phyloP scores from a whole-genome alignment of 352 stramenopile species.

The Stephanocyclus meneghinianus region DNA sequence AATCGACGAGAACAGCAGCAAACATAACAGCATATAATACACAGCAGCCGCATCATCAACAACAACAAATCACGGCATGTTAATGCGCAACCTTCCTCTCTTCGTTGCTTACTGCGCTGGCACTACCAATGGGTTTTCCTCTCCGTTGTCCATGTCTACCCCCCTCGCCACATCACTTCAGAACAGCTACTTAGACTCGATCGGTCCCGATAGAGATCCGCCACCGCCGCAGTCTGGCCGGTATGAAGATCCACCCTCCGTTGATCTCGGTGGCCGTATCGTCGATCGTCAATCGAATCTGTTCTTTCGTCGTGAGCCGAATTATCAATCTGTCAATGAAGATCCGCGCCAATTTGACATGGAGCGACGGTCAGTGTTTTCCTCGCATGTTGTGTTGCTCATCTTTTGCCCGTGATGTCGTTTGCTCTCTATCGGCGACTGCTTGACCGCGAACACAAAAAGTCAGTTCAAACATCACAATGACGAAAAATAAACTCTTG shows the following conservation, averaged over 20 bases:
- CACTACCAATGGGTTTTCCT: constrained; percentile 7
- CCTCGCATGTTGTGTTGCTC: neutral
- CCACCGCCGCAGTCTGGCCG: neutral
- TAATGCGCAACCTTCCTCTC: constrained; percentile 13
- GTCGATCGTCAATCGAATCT: constrained; percentile 40
- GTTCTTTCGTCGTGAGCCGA: neutral
- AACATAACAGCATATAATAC: too few relatives aligned
- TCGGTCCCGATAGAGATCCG: constrained; percentile 6
- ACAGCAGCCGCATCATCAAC: neutral
- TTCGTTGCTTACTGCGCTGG: constrained; percentile 18
- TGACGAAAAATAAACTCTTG: constrained; percentile 25
- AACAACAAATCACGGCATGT: constrained; percentile 5
- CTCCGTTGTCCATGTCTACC: neutral
- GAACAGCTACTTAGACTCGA: constrained; percentile 13
- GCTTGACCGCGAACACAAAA: neutral
- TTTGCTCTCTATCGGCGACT: neutral
- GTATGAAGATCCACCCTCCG: neutral
- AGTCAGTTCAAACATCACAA: neutral
- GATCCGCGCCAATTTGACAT: constrained; percentile 34
- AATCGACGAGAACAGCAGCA: too few relatives aligned
- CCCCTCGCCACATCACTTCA: neutral
- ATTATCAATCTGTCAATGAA: constrained; percentile 28
- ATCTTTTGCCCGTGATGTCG: neutral
- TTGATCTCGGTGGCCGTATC: constrained; percentile 21
- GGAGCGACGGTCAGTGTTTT: constrained; percentile 13